Evolutionary conservation across 2,329 filamentous ascomycete genomes (phyloP), one percentile per base, ranked within the genome.

Genomic region (Dothideomycetes sp.): DNA sequence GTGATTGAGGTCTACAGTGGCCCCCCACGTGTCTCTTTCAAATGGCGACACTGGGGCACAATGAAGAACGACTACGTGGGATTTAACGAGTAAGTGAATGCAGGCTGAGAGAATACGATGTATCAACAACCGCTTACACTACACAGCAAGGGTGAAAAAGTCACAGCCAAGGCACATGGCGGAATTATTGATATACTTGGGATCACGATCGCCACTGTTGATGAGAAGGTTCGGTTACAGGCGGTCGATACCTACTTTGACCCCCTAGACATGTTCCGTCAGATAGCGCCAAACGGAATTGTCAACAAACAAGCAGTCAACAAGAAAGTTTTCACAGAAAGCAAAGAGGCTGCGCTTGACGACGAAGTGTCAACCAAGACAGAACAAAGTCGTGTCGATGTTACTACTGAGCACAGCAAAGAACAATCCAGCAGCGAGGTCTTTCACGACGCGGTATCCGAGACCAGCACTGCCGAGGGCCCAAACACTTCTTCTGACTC

Each of bases 11-110:
- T 82, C 2, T 81, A 79, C 52, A 73, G 71, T 44, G 77, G 75
- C 0, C 77, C 77, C 17, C 78, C 78, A 2, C 63, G 64, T 10
- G 76, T 81, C 27, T 64, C 68, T 2, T 80, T 81, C 55, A 68
- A 72, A 48, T 82, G 78, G 78, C 64, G 78, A 4, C 79, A 82
- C 54, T 82, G 78, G 78, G 78, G 77, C 0, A 57, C 62, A 4
- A 81, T 82, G 72, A 73, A 73, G 61, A 73, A 71, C 45, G 77
- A 81, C 51, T 82, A 82, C 53, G 69, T 75, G 1, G 77, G 75
- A 2, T 65, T 73, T 40, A 79, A 81, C 46, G 66, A 75, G 76
- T 79, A 55, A 48, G 71, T 65, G 4, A n/a, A 19, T 9, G 4
- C 31, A 31, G 8, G 31, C n/a, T n/a, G n/a, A 27, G 22, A 27